These are phyloP conservation scores for Elsinoe perseae DNA, from an alignment of 2,329 filamentous ascomycete genomes.

Conservation along the genomic window DNA sequence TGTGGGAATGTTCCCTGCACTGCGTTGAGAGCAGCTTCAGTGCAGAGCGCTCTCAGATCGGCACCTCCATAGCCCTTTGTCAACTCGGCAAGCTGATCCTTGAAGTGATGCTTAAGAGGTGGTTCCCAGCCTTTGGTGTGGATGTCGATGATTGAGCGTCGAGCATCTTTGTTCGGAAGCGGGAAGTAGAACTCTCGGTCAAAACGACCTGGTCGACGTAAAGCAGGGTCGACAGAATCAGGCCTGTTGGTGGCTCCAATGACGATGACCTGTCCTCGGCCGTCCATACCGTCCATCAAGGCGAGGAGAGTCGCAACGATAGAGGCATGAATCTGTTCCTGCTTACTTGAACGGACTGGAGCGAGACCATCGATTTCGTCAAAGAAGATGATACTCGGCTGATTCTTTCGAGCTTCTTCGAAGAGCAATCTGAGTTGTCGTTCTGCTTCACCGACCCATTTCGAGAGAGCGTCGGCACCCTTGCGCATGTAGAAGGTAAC, in stretches of 20 bases:
- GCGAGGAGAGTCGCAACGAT: constrained; percentile 93
- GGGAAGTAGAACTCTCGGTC: constrained; percentile 98
- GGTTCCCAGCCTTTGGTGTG: constrained; percentile 91
- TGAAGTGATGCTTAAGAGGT: constrained; percentile 66
- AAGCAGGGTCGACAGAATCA: constrained; percentile 92
- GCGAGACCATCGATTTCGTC: constrained; percentile 97
- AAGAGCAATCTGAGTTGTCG: constrained; percentile 88
- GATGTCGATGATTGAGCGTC: constrained; percentile 84
- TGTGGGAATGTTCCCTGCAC: constrained; percentile 94
- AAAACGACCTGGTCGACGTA: constrained; percentile 87
- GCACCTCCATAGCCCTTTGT: constrained; percentile 97
- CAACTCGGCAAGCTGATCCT: constrained; percentile 71
- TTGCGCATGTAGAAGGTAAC: constrained; percentile 99
- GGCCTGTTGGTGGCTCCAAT: constrained; percentile 98
- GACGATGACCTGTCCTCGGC: constrained; percentile 94
- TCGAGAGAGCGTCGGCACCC: constrained; percentile 92
- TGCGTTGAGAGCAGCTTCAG: constrained; percentile 89
- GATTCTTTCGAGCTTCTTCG: constrained; percentile 88
- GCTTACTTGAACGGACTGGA: constrained; percentile 92
- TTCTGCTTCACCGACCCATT: constrained; percentile 98
- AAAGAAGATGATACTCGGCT: constrained; percentile 99
- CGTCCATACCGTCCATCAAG: constrained; percentile 96
- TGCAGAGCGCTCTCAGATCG: constrained; percentile 86
- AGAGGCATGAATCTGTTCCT: constrained; percentile 96
- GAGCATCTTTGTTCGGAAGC: constrained; percentile 69